These are phyloP conservation scores for Scedosporium dehoogii DNA, from an alignment of 2,329 filamentous ascomycete species.

Conservation along the genomic window DNA sequence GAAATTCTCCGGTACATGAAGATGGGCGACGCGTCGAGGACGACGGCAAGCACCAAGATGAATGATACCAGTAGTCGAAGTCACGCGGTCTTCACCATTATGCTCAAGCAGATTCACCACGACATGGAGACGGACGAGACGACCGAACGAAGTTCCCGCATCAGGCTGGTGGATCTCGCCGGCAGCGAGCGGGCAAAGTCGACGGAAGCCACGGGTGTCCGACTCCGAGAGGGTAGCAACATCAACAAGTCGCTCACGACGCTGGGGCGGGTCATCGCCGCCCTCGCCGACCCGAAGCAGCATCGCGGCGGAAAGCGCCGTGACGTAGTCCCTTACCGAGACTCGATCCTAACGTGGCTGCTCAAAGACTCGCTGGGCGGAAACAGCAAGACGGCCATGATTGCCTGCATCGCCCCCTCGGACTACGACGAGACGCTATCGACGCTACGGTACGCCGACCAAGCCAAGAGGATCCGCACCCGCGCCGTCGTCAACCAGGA, in stretches of 20 bases:
- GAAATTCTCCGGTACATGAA: constrained; percentile 91
- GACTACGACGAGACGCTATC: constrained; percentile 97
- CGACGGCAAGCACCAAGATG: constrained; percentile 94
- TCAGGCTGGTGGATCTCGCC: constrained; percentile 88
- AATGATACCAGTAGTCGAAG: constrained; percentile 96
- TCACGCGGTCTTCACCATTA: constrained; percentile 96
- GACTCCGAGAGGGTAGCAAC: constrained; percentile 88
- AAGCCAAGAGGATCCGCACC: constrained; percentile 94
- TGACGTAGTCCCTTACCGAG: constrained; percentile 78
- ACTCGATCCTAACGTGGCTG: constrained; percentile 76
- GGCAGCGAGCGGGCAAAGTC: constrained; percentile 92
- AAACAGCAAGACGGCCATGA: constrained; percentile 98
- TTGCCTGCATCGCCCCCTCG: constrained; percentile 87
- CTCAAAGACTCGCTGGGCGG: constrained; percentile 92
- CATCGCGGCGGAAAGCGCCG: constrained; percentile 41
- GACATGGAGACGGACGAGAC: constrained; percentile 97
- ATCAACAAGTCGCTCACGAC: constrained; percentile 99
- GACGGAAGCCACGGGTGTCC: constrained; percentile 85
- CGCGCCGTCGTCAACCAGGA: constrained; percentile 94
- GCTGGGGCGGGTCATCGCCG: constrained; percentile 88
- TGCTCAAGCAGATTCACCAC: constrained; percentile 96
- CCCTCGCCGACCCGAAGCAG: constrained; percentile 65
- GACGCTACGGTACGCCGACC: constrained; percentile 91
- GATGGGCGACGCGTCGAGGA: constrained; percentile 77
- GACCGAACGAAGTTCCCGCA: constrained; percentile 86